Base-by-base conservation (phyloP, 306 rosid genomes). In the Betula pendula region DNA sequence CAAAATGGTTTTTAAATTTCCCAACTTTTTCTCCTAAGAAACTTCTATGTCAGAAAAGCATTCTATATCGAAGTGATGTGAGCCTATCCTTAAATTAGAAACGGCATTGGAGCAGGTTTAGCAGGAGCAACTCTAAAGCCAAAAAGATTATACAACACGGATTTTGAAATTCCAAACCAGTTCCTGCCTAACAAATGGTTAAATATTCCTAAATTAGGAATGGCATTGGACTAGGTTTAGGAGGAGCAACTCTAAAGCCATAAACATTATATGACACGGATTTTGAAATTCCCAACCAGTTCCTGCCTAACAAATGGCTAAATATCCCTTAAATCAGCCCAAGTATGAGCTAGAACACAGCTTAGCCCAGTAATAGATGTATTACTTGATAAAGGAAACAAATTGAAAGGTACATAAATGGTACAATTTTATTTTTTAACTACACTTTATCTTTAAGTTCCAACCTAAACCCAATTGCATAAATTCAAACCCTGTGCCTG, bases 281-380 rank as follows among this genome's bases (percentile, higher is more conserved):
- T 62, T 8, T 38, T 38, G 49, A 66, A 66, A n/a, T 19, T 66
- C 17, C 48, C 70, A 62, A 38, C 43, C 11, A 15, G 10, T 38
- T 66, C 73, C 56, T 27, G 66, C 40, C 51, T 50, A 49, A 52
- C 52, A 50, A 42, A 56, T 50, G 68, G 17, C 17, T 43, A 49
- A 47, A 65, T 72, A 15, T 40, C 6, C 66, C 0, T 20, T 62
- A 3, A 38, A 19, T 66, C 45, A 8, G 14, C 48, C 40, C 7
- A n/a, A 38, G 27, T 19, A 35, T 25, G 49, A 66, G 25, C 47
- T 17, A 22, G 12, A 19, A 38, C 27, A 13, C 15, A 66, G 70
- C 20, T 66, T 19, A 35, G 2, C 27, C 47, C 48, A 66, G 22
- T 0, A 40, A 38, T 19, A 8, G 27, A 19, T n/a, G 16, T 0